Evolutionary conservation across 73 alveolate genomes (phyloP), one percentile per base, ranked within the genome.

Genomic region (Tetrahymena elliotti): DNA sequence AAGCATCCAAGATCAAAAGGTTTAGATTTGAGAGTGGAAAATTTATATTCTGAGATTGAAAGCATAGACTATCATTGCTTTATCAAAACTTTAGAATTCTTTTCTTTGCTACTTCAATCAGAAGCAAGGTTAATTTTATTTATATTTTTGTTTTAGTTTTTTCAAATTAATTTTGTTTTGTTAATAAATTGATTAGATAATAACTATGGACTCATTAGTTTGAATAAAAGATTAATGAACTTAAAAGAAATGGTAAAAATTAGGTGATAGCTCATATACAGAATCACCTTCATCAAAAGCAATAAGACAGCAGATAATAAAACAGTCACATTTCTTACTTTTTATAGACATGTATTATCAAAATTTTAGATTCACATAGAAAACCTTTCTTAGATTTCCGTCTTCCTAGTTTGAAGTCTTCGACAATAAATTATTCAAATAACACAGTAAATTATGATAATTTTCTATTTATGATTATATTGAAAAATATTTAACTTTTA

Each of bases 341-440:
- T 68, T 68, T 68, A 16, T 68, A 68, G 88, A 68, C 88, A 2
- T 68, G 88, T 31, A 68, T 68, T 24, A 68, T 68, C 3, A 68
- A 68, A 68, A 68, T 68, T 10, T 68, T 68, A 68, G 88, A 68
- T 68, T 68, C 88, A 5, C 88, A 68, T 68, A 68, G 88, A 68
- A 68, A 68, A n/a, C 88, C 88, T 68, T 68, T 68, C 88, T 68
- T 68, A 68, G 88, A 68, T 68, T 68, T 68, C 88, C 88, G 88
- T 68, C 88, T 68, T 68, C 88, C 88, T 11, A 68, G 88, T 10
- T 68, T 68, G 36, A 68, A 68, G 88, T 68, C 88, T 31, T 24
- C 38, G 13, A 68, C 88, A 68, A 68, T 68, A n/a, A 68, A 68
- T 68, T 68, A 27, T 68, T 68, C 88, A 1, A 68, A 68, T n/a